Conservation (phyloP, 768 basidiomycete species). For the Russula brevipes region DNA sequence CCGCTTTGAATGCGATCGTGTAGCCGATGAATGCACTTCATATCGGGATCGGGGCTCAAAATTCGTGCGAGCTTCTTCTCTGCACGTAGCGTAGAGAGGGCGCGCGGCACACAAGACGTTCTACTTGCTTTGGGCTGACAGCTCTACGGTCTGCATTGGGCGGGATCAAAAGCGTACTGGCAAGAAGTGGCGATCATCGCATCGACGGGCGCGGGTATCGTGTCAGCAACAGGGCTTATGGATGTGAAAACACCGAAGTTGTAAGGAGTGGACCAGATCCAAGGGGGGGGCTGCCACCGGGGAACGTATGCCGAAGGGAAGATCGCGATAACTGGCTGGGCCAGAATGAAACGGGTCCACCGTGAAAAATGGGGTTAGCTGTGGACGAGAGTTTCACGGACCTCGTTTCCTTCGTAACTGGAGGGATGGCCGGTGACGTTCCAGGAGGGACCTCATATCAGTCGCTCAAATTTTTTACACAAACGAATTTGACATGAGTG, state of each 20-base stretch:
- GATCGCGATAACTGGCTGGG: conserved; percentile 9
- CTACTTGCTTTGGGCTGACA: neutral
- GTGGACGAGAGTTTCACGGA: conserved; percentile 6
- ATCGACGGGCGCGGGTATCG: conserved; percentile 14
- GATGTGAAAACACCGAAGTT: neutral
- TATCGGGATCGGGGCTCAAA: conserved; percentile 17
- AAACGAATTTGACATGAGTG: conserved; percentile 21
- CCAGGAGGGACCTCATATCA: conserved; percentile 11
- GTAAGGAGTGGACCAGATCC: neutral
- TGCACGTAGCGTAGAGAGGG: neutral
- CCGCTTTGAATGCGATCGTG: conserved; percentile 5
- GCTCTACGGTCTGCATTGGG: neutral
- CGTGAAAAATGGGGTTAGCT: conserved; percentile 7
- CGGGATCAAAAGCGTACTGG: neutral
- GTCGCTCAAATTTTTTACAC: conserved; percentile 17
- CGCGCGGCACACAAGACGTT: neutral
- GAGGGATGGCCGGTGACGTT: conserved; percentile 12
- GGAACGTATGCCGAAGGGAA: conserved; percentile 13
- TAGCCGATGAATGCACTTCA: conserved; percentile 10
- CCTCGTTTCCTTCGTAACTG: conserved; percentile 18
- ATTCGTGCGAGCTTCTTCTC: conserved; percentile 3
- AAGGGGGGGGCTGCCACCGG: conserved; percentile 1
- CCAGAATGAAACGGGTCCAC: conserved; percentile 9
- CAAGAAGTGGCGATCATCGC: conserved; percentile 9
- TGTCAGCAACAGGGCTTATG: conserved; percentile 15